Evolutionary conservation across 495 filamentous ascomycete species (phyloP).

Genomic region (Penicillium daleae): DNA sequence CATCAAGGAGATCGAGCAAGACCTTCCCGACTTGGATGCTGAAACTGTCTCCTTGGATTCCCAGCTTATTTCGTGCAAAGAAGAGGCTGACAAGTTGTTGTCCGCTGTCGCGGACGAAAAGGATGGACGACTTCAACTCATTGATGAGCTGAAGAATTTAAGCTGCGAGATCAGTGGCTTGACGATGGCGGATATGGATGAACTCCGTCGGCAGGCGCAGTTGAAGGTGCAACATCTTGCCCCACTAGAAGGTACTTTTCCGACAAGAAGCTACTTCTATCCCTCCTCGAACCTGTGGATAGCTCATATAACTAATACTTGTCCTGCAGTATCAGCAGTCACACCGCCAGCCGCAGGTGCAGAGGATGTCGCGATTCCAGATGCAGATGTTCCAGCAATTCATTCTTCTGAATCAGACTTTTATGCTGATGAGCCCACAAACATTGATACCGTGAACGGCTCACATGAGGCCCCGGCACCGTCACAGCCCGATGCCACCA

Average conservation of each 20-base stretch:
- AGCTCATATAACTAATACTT: background rate
- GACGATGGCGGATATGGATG: conserved; percentile 44
- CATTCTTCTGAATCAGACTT: background rate
- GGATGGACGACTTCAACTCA: conserved; percentile 45
- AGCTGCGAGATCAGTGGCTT: conserved; percentile 51
- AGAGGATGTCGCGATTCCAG: background rate
- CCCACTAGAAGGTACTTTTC: conserved; percentile 31
- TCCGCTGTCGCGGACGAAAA: conserved; percentile 57
- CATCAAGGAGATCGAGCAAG: conserved; percentile 58
- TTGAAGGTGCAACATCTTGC: conserved; percentile 30
- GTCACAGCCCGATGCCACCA: conserved; percentile 34
- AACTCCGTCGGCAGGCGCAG: conserved; percentile 37
- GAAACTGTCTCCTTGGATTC: conserved; percentile 39
- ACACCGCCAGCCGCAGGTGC: background rate
- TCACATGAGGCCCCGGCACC: conserved; percentile 17
- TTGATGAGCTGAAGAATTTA: conserved; percentile 59
- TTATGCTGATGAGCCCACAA: background rate
- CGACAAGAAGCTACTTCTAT: background rate
- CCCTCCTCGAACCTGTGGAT: background rate
- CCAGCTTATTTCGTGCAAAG: conserved; percentile 56
- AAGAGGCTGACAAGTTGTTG: conserved; percentile 62
- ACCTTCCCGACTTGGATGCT: conserved; percentile 60
- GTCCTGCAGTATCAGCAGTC: background rate
- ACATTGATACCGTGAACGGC: conserved; percentile 9
- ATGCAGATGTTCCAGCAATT: background rate